phyloP scores from a whole-genome alignment of 345 rosid species.

The Combretum micranthum region DNA sequence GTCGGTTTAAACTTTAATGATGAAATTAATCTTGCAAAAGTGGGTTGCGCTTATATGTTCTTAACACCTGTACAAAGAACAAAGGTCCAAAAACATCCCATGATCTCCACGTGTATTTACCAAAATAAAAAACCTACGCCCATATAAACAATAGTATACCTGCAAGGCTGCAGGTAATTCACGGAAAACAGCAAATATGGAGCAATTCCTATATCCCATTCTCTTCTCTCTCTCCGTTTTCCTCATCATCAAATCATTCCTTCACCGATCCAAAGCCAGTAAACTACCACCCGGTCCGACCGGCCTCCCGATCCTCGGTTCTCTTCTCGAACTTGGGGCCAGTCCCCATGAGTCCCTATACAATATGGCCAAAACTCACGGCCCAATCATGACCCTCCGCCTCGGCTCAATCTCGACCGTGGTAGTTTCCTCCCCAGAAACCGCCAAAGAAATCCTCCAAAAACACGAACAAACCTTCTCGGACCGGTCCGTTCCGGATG shows the following conservation, averaged over 20 bases:
- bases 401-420: conserved; percentile 25
- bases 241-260: conserved; percentile 10
- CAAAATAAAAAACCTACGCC: too few species aligned
- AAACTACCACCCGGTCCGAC: conserved; percentile 28
- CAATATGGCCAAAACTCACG: conserved; percentile 26
- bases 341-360: conserved; percentile 24
- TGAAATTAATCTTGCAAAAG: too few species aligned
- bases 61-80: too few species aligned
- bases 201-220: not conserved
- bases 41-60: too few species aligned
- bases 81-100: too few species aligned
- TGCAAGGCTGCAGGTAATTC: too few species aligned
- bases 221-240: conserved; percentile 7
- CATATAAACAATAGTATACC: too few species aligned
- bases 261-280: not conserved
- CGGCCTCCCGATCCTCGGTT: conserved; percentile 21
- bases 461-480: conserved; percentile 24
- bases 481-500: conserved; percentile 11
- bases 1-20: too few species aligned
- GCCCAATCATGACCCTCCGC: conserved; percentile 33
- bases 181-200: too few species aligned
- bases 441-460: conserved; percentile 29
- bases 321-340: conserved; percentile 12
- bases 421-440: conserved; percentile 22
- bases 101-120: too few species aligned